These are phyloP conservation scores for Aspergillus hiratsukae DNA, from an alignment of 2,329 filamentous ascomycete genomes.

Conservation along the genomic window DNA sequence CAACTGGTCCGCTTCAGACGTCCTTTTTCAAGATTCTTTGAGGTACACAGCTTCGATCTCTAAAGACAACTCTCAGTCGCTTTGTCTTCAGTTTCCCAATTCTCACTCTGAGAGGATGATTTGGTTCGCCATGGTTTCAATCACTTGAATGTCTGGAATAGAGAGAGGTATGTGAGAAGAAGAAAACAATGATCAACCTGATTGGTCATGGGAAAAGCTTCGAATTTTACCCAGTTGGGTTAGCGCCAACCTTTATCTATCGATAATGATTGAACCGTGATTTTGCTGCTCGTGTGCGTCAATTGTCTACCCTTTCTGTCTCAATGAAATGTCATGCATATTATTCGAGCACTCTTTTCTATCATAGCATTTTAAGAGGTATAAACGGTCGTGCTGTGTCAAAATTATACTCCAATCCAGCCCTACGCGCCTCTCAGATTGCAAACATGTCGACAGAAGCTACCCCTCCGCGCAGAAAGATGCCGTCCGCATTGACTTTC, in stretches of 20 bases:
- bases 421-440: constrained; percentile 11
- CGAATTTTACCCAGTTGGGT: constrained; percentile 4
- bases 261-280: background rate
- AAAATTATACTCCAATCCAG: background rate
- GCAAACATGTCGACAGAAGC: constrained; percentile 27
- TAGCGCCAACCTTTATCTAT: background rate
- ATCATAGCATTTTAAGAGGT: background rate
- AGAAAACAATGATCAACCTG: background rate
- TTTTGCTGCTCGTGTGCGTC: background rate
- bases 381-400: background rate
- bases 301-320: background rate
- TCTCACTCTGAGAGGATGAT: background rate
- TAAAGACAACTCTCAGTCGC: background rate
- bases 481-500: constrained; percentile 66
- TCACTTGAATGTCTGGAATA: background rate
- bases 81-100: background rate
- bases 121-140: background rate
- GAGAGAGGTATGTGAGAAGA: too few relatives aligned
- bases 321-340: background rate
- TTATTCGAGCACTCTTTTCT: background rate
- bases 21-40: background rate
- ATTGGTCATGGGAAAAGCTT: background rate
- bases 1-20: too few relatives aligned
- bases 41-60: background rate
- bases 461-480: constrained; percentile 24